Evolutionary conservation across 306 rosid genomes (phyloP), one percentile per base, ranked within the genome.

Genomic region (Vicia faba): DNA sequence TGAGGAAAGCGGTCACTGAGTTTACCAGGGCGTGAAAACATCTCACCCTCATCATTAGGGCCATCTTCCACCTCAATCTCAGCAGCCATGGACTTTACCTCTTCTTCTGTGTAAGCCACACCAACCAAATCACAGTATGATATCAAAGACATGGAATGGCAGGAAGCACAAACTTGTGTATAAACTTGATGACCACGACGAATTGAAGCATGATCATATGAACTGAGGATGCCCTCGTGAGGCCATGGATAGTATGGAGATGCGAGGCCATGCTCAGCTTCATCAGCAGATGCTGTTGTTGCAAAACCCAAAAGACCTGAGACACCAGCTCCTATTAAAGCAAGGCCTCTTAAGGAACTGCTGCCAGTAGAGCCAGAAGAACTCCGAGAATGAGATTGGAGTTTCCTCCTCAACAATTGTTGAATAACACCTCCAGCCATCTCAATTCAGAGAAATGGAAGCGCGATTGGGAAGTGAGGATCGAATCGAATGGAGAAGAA

Each of bases 161-260:
- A 93, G 20, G 99, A 93, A 48, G 97, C 97, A 76, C 97, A 93
- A 74, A 93, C 97, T 85, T 93, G 89, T 55, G 65, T 66, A 77
- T 93, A 93, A 73, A 93, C 99, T 84, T 90, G 97, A 83, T 93
- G 99, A 78, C 99, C 99, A 71, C 99, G 97, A 41, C 99, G 96
- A 76, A 93, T 85, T 96, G 99, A 88, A 76, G 92, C 95, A 74
- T 90, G 99, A 64, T 93, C 99, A 58, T 93, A 93, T 75, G 99
- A 93, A 73, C 99, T 93, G 50, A 93, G 93, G 58, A 93, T 93
- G 63, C 99, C 99, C 63, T 77, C 13, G 76, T 93, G 99, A 70
- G 99, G 99, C 99, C 99, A 93, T 29, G 99, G 99, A 84, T 90
- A 93, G 85, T 33, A 78, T 61, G 99, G 90, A 76, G 86, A 83